phyloP scores from a whole-genome alignment of 2,329 filamentous ascomycete genomes.

The Massarina eburnea region DNA sequence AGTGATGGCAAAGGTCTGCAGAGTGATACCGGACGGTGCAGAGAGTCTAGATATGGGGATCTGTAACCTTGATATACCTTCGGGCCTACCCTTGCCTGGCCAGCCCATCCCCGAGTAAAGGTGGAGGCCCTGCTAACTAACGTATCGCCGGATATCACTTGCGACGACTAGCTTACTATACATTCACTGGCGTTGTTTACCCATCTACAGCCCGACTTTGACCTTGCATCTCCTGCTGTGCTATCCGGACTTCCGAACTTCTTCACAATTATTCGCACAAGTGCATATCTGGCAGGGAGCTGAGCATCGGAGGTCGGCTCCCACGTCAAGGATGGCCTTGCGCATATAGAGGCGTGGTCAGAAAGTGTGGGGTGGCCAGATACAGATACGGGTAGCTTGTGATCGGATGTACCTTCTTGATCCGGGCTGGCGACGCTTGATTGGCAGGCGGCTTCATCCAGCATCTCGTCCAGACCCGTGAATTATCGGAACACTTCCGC shows the following conservation, averaged over 20 bases:
- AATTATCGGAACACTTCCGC: constrained; percentile 3
- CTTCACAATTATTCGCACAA: too few relatives aligned
- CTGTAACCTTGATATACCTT: constrained; percentile 37
- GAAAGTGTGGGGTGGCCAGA: constrained; percentile 30
- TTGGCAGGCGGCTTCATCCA: background rate
- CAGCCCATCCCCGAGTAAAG: constrained; percentile 24
- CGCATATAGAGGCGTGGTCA: constrained; percentile 13
- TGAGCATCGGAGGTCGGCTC: constrained; percentile 8
- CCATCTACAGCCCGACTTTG: constrained; percentile 10
- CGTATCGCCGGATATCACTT: constrained; percentile 21
- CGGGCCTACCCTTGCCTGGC: constrained; percentile 26
- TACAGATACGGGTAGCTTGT: constrained; percentile 10
- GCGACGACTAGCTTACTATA: constrained; percentile 17
- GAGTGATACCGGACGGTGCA: constrained; percentile 15
- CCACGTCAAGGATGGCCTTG: constrained; percentile 11
- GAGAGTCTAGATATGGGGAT: constrained; percentile 15
- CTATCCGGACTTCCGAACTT: background rate
- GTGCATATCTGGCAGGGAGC: background rate
- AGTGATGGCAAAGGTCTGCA: constrained; percentile 19
- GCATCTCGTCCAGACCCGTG: background rate
- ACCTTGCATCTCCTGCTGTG: constrained; percentile 5
- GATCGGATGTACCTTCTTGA: constrained; percentile 33
- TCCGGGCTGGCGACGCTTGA: constrained; percentile 12
- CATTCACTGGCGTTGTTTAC: constrained; percentile 21
- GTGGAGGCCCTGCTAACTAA: constrained; percentile 29